These are phyloP conservation scores for Syncephalastrum monosporum DNA, from an alignment of 371 early-diverging fungal genomes.

Conservation along the genomic window DNA sequence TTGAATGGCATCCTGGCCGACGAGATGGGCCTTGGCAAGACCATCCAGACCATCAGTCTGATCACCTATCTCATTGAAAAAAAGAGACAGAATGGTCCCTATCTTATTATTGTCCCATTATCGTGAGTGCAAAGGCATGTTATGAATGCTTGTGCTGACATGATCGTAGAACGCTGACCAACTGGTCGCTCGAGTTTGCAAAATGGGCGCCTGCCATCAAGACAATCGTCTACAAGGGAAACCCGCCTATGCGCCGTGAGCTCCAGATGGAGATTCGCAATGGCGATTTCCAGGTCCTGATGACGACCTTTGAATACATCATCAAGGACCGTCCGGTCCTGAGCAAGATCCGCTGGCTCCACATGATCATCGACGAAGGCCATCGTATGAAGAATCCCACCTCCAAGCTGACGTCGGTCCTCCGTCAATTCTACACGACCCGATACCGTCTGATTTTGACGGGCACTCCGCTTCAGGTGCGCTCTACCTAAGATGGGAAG, in stretches of 20 bases:
- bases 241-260: conserved; percentile 69
- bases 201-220: conserved; percentile 96
- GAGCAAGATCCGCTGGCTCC: conserved; percentile 89
- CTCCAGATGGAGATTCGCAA: conserved; percentile 74
- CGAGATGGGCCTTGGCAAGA: conserved; percentile 98
- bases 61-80: conserved; percentile 92
- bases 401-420: conserved; percentile 80
- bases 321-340: conserved; percentile 88
- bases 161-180: conserved; percentile 73
- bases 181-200: conserved; percentile 97
- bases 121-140: conserved; percentile 58
- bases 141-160: background rate
- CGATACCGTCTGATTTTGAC: conserved; percentile 96
- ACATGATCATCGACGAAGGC: conserved; percentile 98
- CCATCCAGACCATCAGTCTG: conserved; percentile 98
- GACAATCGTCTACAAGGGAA: conserved; percentile 91
- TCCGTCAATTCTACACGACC: conserved; percentile 82
- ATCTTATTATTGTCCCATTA: conserved; percentile 91
- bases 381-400: conserved; percentile 98
- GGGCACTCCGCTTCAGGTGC: conserved; percentile 98
- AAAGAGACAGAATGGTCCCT: conserved; percentile 92
- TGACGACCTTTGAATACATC: conserved; percentile 98
- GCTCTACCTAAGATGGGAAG: background rate
- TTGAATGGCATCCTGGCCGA: conserved; percentile 98
- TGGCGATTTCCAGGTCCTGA: conserved; percentile 88